Evolutionary conservation across 2,329 filamentous ascomycete species (phyloP).

Genomic region (Pseudofabraea citricarpa): DNA sequence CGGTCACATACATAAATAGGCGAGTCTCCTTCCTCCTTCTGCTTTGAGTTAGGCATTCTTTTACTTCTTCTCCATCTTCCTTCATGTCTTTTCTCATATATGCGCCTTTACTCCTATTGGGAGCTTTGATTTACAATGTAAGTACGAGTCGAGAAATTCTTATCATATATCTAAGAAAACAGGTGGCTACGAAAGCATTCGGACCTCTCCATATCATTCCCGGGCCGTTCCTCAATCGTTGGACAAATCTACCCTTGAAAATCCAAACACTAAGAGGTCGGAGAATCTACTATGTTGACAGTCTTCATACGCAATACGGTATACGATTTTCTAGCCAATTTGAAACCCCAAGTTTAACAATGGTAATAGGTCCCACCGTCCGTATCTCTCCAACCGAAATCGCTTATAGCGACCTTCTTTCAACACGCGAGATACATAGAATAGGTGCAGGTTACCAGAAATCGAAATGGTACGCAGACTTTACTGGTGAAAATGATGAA

Average conservation of each 20-base stretch:
- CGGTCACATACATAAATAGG: not conserved
- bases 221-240: constrained; percentile 6
- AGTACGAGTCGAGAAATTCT: not conserved
- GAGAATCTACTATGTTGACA: constrained; percentile 10
- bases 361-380: not conserved
- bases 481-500: constrained; percentile 12
- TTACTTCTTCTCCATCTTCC: not conserved
- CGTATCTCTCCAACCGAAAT: constrained; percentile 31
- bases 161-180: not conserved
- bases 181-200: not conserved
- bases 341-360: not conserved
- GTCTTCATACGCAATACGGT: constrained; percentile 10
- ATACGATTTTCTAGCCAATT: not conserved
- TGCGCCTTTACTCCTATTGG: not conserved
- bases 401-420: constrained; percentile 32
- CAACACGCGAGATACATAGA: constrained; percentile 29
- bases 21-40: not conserved
- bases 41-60: not conserved
- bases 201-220: constrained; percentile 7
- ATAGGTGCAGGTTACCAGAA: constrained; percentile 30
- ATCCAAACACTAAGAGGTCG: constrained; percentile 6
- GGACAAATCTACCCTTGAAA: constrained; percentile 6
- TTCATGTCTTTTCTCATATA: not conserved
- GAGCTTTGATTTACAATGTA: constrained; percentile 1
- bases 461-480: constrained; percentile 25